These are phyloP conservation scores for Abrus precatorius DNA, from an alignment of 306 rosid genomes.

Conservation along the genomic window DNA sequence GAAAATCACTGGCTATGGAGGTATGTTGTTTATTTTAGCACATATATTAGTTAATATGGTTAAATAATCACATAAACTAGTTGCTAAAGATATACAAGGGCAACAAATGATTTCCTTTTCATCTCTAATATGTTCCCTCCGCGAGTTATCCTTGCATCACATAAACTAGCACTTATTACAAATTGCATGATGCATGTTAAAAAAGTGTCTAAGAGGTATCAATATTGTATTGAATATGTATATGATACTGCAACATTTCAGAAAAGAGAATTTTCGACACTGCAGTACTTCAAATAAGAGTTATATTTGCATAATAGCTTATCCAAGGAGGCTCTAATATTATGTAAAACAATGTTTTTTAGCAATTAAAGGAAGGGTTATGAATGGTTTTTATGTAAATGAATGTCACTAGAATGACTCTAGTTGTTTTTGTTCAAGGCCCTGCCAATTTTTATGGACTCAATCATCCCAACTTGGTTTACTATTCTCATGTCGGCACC, in stretches of 20 bases:
- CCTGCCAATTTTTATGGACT: constrained; percentile 68
- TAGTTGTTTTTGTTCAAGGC: constrained; percentile 57
- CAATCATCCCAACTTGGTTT: constrained; percentile 59
- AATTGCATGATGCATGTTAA: no score
- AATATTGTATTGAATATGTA: no score
- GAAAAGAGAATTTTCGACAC: no score
- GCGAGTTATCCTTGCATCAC: no score
- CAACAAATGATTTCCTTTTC: not conserved
- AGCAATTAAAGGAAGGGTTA: constrained; percentile 5
- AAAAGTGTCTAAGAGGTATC: no score
- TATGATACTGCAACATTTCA: no score
- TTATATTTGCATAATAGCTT: not conserved
- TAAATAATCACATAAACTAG: not conserved
- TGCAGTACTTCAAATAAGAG: no score
- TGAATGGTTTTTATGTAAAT: not conserved
- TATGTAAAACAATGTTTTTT: not conserved
- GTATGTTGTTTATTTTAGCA: constrained; percentile 44
- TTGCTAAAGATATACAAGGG: not conserved
- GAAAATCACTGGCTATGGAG: constrained; percentile 83
- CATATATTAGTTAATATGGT: not conserved
- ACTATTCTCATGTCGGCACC: constrained; percentile 66
- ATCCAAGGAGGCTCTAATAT: not conserved
- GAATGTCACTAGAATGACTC: not conserved
- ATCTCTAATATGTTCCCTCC: not conserved
- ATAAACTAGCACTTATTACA: no score